Conservation (phyloP, 2,329 filamentous ascomycete genomes). For the Arthroderma sp. region DNA sequence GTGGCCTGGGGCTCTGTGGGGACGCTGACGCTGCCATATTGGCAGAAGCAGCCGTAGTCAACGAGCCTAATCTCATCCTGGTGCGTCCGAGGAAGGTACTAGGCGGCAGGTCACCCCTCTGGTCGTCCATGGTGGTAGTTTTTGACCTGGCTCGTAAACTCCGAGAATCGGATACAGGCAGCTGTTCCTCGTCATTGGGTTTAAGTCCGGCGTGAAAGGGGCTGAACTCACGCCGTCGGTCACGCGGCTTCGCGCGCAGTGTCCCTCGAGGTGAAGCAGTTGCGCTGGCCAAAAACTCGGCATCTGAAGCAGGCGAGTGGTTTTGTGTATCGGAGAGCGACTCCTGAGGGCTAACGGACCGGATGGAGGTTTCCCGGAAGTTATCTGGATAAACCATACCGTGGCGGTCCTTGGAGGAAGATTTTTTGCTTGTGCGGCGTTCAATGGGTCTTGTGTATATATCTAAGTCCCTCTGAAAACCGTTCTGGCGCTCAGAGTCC, state of each 20-base stretch:
- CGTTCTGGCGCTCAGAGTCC: constrained; percentile 33
- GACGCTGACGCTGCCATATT: not conserved
- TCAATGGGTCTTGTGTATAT: constrained; percentile 32
- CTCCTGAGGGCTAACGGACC: constrained; percentile 36
- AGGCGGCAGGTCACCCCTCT: constrained; percentile 29
- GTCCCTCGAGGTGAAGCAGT: constrained; percentile 29
- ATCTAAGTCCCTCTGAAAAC: constrained; percentile 30
- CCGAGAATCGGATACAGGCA: constrained; percentile 23
- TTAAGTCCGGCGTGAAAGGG: constrained; percentile 19
- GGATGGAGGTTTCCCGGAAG: constrained; percentile 34
- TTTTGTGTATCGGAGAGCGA: constrained; percentile 26
- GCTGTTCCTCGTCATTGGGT: constrained; percentile 23
- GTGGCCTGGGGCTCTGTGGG: constrained; percentile 23
- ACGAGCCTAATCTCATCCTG: constrained; percentile 30
- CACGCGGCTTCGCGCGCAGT: constrained; percentile 24
- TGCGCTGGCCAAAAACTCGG: constrained; percentile 23
- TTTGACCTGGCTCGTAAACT: constrained; percentile 28
- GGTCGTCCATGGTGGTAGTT: constrained; percentile 33
- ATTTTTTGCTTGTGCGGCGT: constrained; percentile 37
- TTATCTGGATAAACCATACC: constrained; percentile 37
- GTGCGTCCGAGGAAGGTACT: constrained; percentile 24
- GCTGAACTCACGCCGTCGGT: constrained; percentile 24
- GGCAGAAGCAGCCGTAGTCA: constrained; percentile 23
- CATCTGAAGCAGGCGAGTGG: constrained; percentile 30
- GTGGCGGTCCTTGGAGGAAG: constrained; percentile 36